Evolutionary conservation across 1,139 yeast genomes (phyloP), one percentile per base, ranked within the genome.

Genomic region (Scheffersomyces lignicola): DNA sequence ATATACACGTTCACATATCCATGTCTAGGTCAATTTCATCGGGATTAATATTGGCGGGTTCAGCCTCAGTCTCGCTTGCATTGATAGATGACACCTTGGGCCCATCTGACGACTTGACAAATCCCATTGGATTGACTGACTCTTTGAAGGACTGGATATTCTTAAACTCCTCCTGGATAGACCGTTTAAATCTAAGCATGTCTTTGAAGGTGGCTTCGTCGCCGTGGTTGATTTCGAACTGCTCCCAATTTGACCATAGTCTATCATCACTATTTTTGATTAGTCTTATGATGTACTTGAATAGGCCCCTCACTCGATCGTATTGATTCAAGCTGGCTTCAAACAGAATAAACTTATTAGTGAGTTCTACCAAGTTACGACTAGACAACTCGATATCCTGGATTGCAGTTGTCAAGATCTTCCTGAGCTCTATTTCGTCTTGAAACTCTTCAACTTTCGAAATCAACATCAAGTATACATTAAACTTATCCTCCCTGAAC

Each of bases 181-280:
- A 36, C 31, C 90, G 67, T 53, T 81, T 85, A 46, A 71, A 65
- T 32, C 83, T 65, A 15, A 89, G 58, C 90, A 88, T 83, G 11
- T 80, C 83, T 48, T 84, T 88, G 56, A 76, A 88, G 0, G 85
- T 76, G 2, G 68, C 70, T 49, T 85, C 95, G 42, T 74, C 65
- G 2, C 97, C 97, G 53, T 76, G 50, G 13, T 74, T 67, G 25
- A 86, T 55, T 52, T 89, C 97, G 56, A 88, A 87, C 9, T 65
- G 57, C 39, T 81, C 83, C 95, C 96, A 89, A 28, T 60, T 58
- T 1, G 59, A 57, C 90, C 90, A 83, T 7, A 75, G 54, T 14
- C 44, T 36, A 15, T 41, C 35, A 15, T 47, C 38, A 4, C 38
- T 39, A 0, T 63, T 58, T 29, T 51, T 49, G 3, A 51, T 43